Conservation (phyloP, 192 early-diverging fungal genomes). For the Coemansia sp. region DNA sequence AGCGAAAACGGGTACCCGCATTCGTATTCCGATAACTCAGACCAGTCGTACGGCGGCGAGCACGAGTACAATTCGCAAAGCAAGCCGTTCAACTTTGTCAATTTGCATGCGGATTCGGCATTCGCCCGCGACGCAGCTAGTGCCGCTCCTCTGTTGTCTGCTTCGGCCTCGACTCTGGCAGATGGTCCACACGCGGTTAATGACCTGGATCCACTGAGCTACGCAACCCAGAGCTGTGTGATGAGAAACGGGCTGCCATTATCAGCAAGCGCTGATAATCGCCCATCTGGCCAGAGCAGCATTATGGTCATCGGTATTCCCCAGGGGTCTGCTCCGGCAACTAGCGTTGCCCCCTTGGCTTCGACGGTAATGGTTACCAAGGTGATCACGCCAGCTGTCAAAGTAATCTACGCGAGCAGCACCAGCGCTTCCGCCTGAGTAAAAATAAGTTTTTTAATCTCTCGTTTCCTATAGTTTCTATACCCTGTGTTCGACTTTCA, state of each 20-base stretch:
- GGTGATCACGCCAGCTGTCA: constrained; percentile 35
- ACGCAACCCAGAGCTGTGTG: constrained; percentile 29
- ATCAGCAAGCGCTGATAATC: neutral
- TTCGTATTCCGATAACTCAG: constrained; percentile 9
- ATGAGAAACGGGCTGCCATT: constrained; percentile 28
- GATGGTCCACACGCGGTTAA: constrained; percentile 29
- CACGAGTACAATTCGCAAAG: constrained; percentile 7
- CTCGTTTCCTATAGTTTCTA: neutral
- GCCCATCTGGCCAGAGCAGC: constrained; percentile 22
- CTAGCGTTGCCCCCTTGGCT: constrained; percentile 13
- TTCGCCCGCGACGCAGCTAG: constrained; percentile 34
- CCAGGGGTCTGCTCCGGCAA: constrained; percentile 6
- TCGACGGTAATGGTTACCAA: constrained; percentile 44
- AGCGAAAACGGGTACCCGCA: constrained; percentile 12
- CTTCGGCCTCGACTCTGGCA: neutral
- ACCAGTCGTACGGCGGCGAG: neutral
- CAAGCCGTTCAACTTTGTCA: constrained; percentile 41
- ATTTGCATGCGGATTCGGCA: constrained; percentile 29
- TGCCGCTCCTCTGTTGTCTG: constrained; percentile 1
- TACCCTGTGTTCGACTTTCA: neutral
- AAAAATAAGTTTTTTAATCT: no score
- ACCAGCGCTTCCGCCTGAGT: neutral
- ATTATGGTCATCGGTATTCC: constrained; percentile 37
- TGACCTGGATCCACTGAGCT: constrained; percentile 49
- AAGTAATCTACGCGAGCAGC: constrained; percentile 26